phyloP scores from a whole-genome alignment of 2,329 filamentous ascomycete genomes.

The Pyricularia sp. region DNA sequence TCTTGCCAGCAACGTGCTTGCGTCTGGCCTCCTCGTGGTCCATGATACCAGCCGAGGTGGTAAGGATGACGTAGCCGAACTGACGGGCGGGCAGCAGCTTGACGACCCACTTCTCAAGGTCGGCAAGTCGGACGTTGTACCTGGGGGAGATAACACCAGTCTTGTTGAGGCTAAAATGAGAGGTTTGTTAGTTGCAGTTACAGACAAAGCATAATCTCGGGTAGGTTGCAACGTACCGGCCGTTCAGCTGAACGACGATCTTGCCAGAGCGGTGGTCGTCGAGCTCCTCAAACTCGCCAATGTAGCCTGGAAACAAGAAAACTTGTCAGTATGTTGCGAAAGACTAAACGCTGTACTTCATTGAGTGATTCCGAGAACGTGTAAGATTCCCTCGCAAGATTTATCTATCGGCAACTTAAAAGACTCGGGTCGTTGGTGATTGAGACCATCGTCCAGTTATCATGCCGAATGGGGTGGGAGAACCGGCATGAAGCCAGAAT shows the following conservation, averaged over 20 bases:
- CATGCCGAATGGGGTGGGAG: slow-evolving; percentile 64
- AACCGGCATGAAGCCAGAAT: not conserved
- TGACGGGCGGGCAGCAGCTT: slow-evolving; percentile 99
- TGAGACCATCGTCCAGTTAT: slow-evolving; percentile 99
- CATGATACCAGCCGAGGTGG: slow-evolving; percentile 99
- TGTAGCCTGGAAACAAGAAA: slow-evolving; percentile 62
- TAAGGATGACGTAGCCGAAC: slow-evolving; percentile 98
- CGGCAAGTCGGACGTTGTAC: slow-evolving; percentile 97
- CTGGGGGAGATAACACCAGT: slow-evolving; percentile 97
- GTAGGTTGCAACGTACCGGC: slow-evolving; percentile 42
- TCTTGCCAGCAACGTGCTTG: slow-evolving; percentile 98
- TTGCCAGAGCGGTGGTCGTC: slow-evolving; percentile 99
- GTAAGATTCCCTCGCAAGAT: slow-evolving; percentile 84
- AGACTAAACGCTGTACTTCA: slow-evolving; percentile 92
- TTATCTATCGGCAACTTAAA: slow-evolving; percentile 99
- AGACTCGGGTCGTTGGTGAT: slow-evolving; percentile 81
- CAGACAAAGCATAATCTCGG: slow-evolving; percentile 3
- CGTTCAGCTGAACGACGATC: slow-evolving; percentile 99
- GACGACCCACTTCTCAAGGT: slow-evolving; percentile 99
- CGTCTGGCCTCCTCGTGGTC: slow-evolving; percentile 99
- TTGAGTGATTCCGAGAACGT: slow-evolving; percentile 70
- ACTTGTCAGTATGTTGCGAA: slow-evolving; percentile 71
- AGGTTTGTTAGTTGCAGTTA: slow-evolving; percentile 16
- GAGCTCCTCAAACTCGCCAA: slow-evolving; percentile 98
- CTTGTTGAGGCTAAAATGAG: slow-evolving; percentile 66